These are phyloP conservation scores for Fusarium guadeloupense DNA, from an alignment of 2,329 filamentous ascomycete species.

Conservation along the genomic window DNA sequence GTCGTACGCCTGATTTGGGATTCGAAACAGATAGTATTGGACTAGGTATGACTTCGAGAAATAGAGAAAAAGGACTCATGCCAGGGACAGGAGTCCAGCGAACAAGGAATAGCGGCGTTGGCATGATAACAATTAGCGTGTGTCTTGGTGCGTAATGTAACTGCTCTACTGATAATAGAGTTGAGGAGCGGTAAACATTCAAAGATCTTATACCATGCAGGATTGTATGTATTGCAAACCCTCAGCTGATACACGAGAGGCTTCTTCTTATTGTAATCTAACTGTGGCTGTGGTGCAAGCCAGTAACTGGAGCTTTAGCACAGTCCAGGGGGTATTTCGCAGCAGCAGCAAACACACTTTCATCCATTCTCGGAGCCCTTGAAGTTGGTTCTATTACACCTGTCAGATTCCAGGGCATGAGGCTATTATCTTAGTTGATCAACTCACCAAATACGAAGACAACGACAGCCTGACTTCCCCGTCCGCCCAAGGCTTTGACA, in stretches of 20 bases:
- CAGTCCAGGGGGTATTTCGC: not conserved
- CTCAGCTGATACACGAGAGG: not conserved
- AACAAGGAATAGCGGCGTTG: no score
- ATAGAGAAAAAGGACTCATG: no score
- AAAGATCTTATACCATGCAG: no score
- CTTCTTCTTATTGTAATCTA: not conserved
- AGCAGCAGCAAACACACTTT: not conserved
- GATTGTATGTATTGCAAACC: no score
- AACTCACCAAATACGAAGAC: conserved; percentile 25
- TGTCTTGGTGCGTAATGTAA: no score
- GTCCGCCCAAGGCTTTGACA: conserved; percentile 1
- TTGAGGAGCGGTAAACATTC: no score
- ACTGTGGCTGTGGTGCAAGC: not conserved
- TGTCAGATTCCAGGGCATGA: not conserved
- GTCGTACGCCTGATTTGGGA: no score
- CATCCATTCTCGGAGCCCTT: not conserved
- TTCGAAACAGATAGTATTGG: no score
- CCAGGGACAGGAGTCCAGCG: no score
- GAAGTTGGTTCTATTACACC: not conserved
- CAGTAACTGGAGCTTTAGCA: not conserved
- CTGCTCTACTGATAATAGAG: no score
- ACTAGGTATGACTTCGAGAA: no score
- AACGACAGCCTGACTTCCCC: conserved; percentile 9
- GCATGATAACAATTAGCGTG: no score
- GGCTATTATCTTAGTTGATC: not conserved